Percentiles rank a stretch among this genome's conserved stretches.
These are phyloP conservation scores for Hypoxylon sp. DNA, from an alignment of 2,329 filamentous ascomycete genomes.

Conservation along the genomic window DNA sequence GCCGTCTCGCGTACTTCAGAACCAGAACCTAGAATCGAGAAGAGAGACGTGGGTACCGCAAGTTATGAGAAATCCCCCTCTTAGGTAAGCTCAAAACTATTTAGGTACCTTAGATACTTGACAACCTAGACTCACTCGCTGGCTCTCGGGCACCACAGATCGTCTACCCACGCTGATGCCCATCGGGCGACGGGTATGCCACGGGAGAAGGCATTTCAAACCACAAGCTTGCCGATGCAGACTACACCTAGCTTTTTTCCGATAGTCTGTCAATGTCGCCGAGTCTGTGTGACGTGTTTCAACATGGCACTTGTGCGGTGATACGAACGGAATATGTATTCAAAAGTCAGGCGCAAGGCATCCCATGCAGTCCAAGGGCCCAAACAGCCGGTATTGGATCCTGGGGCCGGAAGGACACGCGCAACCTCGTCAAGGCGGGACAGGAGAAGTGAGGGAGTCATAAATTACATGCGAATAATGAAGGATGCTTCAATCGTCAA, in stretches of 20 bases:
- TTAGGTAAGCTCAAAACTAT: not conserved
- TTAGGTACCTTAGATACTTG: not conserved
- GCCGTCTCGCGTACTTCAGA: constrained; percentile 6
- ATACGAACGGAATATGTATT: constrained; percentile 8
- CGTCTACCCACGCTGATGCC: not conserved
- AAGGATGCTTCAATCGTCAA: not conserved
- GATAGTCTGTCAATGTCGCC: constrained; percentile 23
- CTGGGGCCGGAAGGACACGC: not conserved
- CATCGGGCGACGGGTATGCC: not conserved
- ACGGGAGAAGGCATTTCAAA: not conserved
- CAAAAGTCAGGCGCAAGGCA: constrained; percentile 6
- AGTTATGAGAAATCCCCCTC: too few relatives aligned
- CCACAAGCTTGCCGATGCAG: constrained; percentile 10
- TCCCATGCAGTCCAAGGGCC: not conserved
- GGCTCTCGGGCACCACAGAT: not conserved
- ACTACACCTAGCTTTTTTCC: constrained; percentile 4
- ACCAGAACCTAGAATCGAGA: not conserved
- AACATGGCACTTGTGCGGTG: constrained; percentile 12
- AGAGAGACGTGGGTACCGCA: not conserved
- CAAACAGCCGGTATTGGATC: not conserved
- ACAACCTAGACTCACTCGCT: constrained; percentile 3
- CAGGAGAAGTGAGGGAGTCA: not conserved
- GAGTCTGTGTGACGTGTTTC: constrained; percentile 25
- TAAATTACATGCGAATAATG: not conserved
- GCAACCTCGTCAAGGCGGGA: not conserved